Conservation (phyloP, 2,329 filamentous ascomycete genomes). For the Fusarium chuoi region DNA sequence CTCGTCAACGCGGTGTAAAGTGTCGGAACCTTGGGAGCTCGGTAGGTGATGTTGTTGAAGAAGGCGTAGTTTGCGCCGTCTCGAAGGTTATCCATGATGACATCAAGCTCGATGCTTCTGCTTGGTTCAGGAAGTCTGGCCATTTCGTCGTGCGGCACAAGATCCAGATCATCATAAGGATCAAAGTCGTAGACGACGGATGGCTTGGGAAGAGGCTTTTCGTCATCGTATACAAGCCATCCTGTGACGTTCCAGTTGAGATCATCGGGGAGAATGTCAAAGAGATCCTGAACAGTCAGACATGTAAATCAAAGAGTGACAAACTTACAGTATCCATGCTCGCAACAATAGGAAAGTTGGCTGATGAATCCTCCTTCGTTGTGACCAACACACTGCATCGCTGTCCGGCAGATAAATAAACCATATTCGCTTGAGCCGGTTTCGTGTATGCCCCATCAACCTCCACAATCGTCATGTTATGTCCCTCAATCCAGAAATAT, state of each 20-base stretch:
- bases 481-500: constrained; percentile 74
- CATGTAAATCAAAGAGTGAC: not conserved
- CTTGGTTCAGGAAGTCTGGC: constrained; percentile 70
- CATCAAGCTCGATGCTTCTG: constrained; percentile 69
- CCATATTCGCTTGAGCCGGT: constrained; percentile 65
- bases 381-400: constrained; percentile 71
- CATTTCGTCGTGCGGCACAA: constrained; percentile 75
- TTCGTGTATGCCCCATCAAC: constrained; percentile 78
- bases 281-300: constrained; percentile 62
- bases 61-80: constrained; percentile 72
- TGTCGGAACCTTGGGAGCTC: constrained; percentile 78
- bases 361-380: constrained; percentile 66
- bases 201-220: constrained; percentile 59
- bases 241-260: constrained; percentile 76
- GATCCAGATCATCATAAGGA: constrained; percentile 77
- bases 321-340: constrained; percentile 73
- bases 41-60: constrained; percentile 83
- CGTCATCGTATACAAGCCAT: constrained; percentile 69
- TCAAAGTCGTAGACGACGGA: constrained; percentile 69
- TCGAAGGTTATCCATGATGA: constrained; percentile 70
- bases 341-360: constrained; percentile 74
- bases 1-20: constrained; percentile 79
- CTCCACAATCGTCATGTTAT: constrained; percentile 76
- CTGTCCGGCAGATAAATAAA: constrained; percentile 76
- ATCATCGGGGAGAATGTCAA: constrained; percentile 72